Base-by-base conservation (phyloP, 108 stramenopile species). In the Phaeodactylum tricornutum region DNA sequence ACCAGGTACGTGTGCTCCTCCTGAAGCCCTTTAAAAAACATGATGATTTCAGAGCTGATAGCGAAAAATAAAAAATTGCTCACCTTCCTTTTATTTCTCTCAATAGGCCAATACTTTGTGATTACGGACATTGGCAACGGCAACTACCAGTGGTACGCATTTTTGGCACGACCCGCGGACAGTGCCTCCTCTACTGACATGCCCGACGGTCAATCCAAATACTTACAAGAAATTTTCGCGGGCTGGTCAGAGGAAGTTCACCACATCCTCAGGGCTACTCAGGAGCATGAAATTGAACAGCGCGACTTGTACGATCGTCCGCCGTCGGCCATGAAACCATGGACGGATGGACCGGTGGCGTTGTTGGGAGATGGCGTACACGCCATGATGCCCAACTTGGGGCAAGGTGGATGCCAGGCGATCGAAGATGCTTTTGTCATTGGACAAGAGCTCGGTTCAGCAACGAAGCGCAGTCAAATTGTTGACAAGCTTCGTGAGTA, bases 331-430 rank as follows among this genome's bases (percentile, higher is more conserved):
- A 8, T 46, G 29, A 64, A 73, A 33, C 61, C 71, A 0, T 85
- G 84, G 84, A 68, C 61, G 2, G 58, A 78, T 42, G 84, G 75
- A 8, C 60, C 50, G 36, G 74, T 78, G 9, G 76, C 78, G 29
- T 44, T 85, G 27, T 50, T 85, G 0, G 84, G 84, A 20, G 84
- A 85, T 50, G 60, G 62, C 27, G 67, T 82, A 25, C 81, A 82
- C 49, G 76, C 81, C 16, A 74, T 79, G 77, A 74, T 74, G 77
- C 69, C 69, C 19, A 85, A 85, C 39, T 50, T 85, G 30, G 84
- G 84, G 34, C 84, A 85, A 56, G 84, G 84, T 43, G 84, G 84
- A 32, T 80, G 78, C 42, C 78, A 80, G 40, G 84, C 84, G 6
- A 77, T 85, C 28, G 84, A 85, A 60, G 84, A 85, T 61, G 72